Percentiles rank a stretch among this genome's conserved stretches.
Evolutionary conservation across 2,329 filamentous ascomycete species (phyloP).

Genomic region (Colletotrichum sansevieriae): DNA sequence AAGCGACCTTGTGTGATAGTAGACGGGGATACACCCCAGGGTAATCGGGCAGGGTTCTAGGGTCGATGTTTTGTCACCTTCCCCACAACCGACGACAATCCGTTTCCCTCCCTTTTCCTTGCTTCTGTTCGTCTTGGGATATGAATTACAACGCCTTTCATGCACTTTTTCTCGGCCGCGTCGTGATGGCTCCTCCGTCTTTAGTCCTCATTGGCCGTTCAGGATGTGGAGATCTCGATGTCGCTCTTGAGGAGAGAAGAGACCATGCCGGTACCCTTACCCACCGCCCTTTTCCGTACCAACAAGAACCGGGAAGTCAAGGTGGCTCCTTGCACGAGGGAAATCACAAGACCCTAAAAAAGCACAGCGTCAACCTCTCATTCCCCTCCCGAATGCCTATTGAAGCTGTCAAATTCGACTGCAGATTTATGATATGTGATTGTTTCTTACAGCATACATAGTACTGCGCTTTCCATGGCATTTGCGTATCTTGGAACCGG

Average conservation of each 20-base stretch:
- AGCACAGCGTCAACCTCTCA: background rate
- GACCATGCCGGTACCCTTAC: background rate
- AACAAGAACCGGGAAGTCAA: slow-evolving; percentile 12
- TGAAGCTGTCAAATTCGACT: slow-evolving; percentile 30
- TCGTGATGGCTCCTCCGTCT: background rate
- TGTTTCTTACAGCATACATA: background rate
- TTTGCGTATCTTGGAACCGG: slow-evolving; percentile 6
- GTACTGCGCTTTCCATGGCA: background rate
- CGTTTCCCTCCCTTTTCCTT: background rate
- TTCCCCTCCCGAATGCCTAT: slow-evolving; percentile 9
- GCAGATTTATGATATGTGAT: slow-evolving; percentile 36
- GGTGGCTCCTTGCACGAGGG: slow-evolving; percentile 13
- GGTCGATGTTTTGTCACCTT: slow-evolving; percentile 14
- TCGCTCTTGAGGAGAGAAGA: background rate
- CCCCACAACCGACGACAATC: slow-evolving; percentile 25
- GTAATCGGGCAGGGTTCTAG: slow-evolving; percentile 29
- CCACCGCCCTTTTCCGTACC: slow-evolving; percentile 18
- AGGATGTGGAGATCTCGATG: slow-evolving; percentile 23
- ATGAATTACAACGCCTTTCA: background rate
- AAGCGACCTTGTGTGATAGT: slow-evolving; percentile 18
- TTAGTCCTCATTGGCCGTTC: background rate
- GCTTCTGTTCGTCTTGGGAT: background rate
- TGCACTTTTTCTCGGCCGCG: too few relatives aligned
- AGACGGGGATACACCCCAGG: slow-evolving; percentile 24
- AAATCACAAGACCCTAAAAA: background rate